These are phyloP conservation scores for Microbotryomycetes sp. DNA, from an alignment of 1,284 basidiomycete genomes.

Conservation along the genomic window DNA sequence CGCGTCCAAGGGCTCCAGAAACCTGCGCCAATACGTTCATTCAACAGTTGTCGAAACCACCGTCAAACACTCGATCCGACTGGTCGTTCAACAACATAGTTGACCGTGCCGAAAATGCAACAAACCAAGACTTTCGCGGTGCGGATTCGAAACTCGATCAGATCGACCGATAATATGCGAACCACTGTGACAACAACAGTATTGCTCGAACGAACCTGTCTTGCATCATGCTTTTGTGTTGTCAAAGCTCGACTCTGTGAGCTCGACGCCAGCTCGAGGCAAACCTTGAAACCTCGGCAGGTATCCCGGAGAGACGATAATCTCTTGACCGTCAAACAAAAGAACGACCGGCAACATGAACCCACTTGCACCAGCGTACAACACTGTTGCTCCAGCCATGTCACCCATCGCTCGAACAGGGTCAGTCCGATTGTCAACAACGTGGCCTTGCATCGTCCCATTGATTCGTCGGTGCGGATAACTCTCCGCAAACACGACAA, in stretches of 20 bases:
- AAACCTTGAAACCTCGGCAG: background rate
- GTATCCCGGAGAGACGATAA: background rate
- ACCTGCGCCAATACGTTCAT: no score
- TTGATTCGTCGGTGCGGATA: background rate
- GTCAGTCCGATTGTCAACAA: background rate
- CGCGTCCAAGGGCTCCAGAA: no score
- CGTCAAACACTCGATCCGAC: no score
- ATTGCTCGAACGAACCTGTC: no score
- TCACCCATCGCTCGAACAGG: background rate
- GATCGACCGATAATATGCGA: no score
- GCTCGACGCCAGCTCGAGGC: background rate
- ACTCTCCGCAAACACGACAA: background rate
- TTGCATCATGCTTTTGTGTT: no score
- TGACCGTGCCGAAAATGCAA: no score
- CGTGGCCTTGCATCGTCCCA: background rate
- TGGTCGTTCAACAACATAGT: no score
- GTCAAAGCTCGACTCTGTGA: background rate
- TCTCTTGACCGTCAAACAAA: background rate
- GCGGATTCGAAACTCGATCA: no score
- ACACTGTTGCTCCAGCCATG: background rate
- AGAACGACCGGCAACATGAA: background rate
- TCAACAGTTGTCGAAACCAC: no score
- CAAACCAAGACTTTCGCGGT: no score
- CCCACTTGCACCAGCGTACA: background rate
- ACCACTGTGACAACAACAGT: no score